Conservation (phyloP, 305 asterid genomes). For the Fraxinus velutina region DNA sequence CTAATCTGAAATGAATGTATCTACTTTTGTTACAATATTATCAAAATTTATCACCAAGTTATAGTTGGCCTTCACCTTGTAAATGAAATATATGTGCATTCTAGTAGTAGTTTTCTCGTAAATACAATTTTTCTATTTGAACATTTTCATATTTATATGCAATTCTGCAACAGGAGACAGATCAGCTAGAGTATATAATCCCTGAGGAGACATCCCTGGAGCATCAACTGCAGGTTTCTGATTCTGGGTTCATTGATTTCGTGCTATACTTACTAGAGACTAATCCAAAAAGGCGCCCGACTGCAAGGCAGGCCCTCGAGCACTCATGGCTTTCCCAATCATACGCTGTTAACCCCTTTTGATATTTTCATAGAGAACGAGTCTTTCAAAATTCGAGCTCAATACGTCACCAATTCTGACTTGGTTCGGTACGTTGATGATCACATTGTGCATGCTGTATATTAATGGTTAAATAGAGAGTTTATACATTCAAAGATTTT, state of each 20-base stretch:
- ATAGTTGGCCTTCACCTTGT: background rate
- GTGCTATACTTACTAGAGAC: conserved; percentile 66
- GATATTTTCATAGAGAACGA: conserved; percentile 12
- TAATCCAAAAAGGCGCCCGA: conserved; percentile 70
- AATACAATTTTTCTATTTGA: background rate
- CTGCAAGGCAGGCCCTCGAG: conserved; percentile 71
- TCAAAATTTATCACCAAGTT: background rate
- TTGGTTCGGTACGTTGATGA: conserved; percentile 1
- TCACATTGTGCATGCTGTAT: conserved; percentile 23
- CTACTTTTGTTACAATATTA: background rate
- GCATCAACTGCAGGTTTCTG: conserved; percentile 59
- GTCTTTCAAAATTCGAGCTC: background rate
- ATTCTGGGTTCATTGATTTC: conserved; percentile 58
- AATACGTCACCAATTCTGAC: conserved; percentile 6
- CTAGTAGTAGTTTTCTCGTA: background rate
- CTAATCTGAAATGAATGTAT: background rate
- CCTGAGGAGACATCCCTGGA: conserved; percentile 69
- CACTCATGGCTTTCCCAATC: conserved; percentile 78
- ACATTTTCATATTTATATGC: background rate
- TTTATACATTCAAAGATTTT: conserved; percentile 9
- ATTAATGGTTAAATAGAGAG: conserved; percentile 17
- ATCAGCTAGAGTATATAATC: conserved; percentile 58
- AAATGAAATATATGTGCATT: background rate
- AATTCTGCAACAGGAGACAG: conserved; percentile 47
- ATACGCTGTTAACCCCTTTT: conserved; percentile 36